Evolutionary conservation across 2,329 filamentous ascomycete species (phyloP), one percentile per base, ranked within the genome.

Genomic region (Aspergillus eucalypticola): DNA sequence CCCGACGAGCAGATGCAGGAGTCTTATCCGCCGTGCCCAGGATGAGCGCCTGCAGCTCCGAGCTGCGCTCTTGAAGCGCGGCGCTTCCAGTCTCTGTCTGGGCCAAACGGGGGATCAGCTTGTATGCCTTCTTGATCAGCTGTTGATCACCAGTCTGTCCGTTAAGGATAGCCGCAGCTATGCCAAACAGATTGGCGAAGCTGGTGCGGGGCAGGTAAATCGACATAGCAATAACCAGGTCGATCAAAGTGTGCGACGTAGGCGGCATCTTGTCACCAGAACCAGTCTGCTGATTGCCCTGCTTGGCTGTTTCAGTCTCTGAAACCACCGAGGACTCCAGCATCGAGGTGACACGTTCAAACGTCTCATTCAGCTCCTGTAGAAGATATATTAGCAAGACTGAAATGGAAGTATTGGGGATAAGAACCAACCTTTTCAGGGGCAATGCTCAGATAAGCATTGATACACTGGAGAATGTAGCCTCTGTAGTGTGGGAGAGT

Each of bases 121-220:
- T 98, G 82, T 99, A 99, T 0, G 95, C 94, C 79, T 99, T 99
- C 86, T 99, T 99, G 76, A 98, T 94, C 38, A 99, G 81, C 75
- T 98, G 94, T 8, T 94, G 90, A 72, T 98, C 94, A 39, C 72
- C 73, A 44, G 75, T 73, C 13, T 76, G 69, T 71, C 89, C 91
- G 73, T 89, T 88, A 66, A 98, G 88, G 59, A 97, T 89, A 25
- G 91, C 84, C 0, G 90, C 84, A 0, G 94, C 91, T 72, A 98
- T 93, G 67, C 88, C 88, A 78, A 99, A 98, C 2, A 99, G 85
- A 5, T 89, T 84, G 17, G 85, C 83, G 66, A 96, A 97, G 76
- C 91, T 96, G 56, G 93, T 88, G 41, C 92, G 84, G 1, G 95
- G 93, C 7, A 99, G 85, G 72, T 99, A 96, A 15, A 94, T 88